A percentile compares a stretch with the other conserved stretches of the same genome.
Conservation (phyloP, 208 protist species). For the Porcisia hertigi region DNA sequence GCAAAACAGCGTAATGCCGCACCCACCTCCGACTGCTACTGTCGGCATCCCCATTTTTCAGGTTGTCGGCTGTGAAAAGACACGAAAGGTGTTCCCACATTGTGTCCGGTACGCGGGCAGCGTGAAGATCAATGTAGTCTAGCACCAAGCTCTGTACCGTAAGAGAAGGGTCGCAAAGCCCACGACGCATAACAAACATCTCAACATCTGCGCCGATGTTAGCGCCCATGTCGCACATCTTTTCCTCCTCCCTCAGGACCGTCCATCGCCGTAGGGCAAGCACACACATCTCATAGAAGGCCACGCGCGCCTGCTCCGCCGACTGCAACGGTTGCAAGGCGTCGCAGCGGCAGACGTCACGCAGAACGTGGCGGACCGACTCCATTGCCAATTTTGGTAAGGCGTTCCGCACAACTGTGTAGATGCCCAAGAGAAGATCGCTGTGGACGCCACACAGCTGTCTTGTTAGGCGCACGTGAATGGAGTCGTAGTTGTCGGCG, state of each 20-base stretch:
- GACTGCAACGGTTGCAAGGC: background rate
- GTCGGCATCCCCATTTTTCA: background rate
- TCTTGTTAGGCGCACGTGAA: background rate
- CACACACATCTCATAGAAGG: constrained; percentile 12
- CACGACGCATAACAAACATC: constrained; percentile 16
- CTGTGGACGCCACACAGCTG: background rate
- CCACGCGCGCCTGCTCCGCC: constrained; percentile 3
- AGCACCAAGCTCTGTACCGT: constrained; percentile 45
- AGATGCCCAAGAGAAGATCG: constrained; percentile 1
- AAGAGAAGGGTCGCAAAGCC: constrained; percentile 31
- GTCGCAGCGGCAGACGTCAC: constrained; percentile 3
- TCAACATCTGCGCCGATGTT: background rate
- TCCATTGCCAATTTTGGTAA: constrained; percentile 1
- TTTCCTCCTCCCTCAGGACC: background rate
- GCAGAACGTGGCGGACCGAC: constrained; percentile 4
- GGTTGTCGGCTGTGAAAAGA: constrained; percentile 6
- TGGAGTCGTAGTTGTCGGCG: constrained; percentile 9
- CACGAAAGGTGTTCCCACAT: constrained; percentile 3
- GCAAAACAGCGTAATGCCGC: constrained; percentile 40
- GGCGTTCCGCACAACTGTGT: background rate
- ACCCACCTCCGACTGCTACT: constrained; percentile 32
- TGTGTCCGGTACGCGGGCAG: constrained; percentile 1
- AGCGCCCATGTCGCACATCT: background rate
- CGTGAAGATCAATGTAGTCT: constrained; percentile 42
- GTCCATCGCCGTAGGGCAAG: constrained; percentile 2